These are phyloP conservation scores for Onygenales sp. DNA, from an alignment of 2,329 filamentous ascomycete genomes.

Conservation along the genomic window DNA sequence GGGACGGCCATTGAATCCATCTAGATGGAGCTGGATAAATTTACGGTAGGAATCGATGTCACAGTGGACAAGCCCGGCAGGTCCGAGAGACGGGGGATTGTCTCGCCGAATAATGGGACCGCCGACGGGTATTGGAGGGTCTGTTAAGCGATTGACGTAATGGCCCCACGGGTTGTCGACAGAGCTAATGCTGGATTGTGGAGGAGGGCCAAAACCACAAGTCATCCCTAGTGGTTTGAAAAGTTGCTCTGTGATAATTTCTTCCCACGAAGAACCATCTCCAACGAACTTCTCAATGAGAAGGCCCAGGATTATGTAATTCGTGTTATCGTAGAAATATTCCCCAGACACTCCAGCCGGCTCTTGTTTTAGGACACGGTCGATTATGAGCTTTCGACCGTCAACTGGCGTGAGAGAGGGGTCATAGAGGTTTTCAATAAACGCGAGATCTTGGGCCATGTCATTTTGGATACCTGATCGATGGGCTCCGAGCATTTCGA, in stretches of 20 bases:
- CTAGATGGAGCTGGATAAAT: conserved; percentile 4
- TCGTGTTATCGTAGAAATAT: conserved; percentile 7
- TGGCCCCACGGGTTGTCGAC: conserved; percentile 9
- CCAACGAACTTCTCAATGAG: conserved; percentile 5
- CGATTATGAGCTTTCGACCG: conserved; percentile 1
- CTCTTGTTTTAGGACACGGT: conserved; percentile 2
- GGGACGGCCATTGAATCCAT: conserved; percentile 5
- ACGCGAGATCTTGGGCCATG: background rate
- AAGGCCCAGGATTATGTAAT: conserved; percentile 6
- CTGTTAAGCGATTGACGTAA: background rate
- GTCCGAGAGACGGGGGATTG: conserved; percentile 3
- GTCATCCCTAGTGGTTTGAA: conserved; percentile 5
- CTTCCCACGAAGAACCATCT: conserved; percentile 3
- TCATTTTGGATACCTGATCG: conserved; percentile 4
- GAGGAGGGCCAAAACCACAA: conserved; percentile 6
- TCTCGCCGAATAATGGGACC: conserved; percentile 5
- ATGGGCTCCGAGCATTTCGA: conserved; percentile 7
- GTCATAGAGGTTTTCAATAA: conserved; percentile 4
- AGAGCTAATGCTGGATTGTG: conserved; percentile 5
- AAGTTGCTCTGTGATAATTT: conserved; percentile 1
- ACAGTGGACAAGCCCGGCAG: conserved; percentile 5
- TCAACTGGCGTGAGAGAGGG: background rate
- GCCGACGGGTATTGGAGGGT: conserved; percentile 1
- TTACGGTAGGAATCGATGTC: conserved; percentile 4
- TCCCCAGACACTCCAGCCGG: background rate